Evolutionary conservation across 2,329 filamentous ascomycete species (phyloP).

Genomic region (Microsporum ferrugineum): DNA sequence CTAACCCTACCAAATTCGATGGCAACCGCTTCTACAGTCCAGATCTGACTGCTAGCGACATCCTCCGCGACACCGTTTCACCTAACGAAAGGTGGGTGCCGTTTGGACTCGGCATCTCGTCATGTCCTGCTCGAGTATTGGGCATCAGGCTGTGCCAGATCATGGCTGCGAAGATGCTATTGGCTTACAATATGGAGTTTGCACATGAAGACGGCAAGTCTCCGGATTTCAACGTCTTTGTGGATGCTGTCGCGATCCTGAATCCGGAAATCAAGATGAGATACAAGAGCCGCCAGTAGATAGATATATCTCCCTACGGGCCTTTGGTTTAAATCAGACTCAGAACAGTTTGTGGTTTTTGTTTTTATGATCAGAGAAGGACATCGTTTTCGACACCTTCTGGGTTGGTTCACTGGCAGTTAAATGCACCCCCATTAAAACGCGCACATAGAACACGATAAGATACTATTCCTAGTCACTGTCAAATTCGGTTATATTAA

Average conservation of each 20-base stretch:
- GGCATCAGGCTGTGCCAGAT: background rate
- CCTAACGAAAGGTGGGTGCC: background rate
- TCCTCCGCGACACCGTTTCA: background rate
- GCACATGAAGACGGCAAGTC: background rate
- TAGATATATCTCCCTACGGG: background rate
- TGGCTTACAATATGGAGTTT: background rate
- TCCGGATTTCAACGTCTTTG: background rate
- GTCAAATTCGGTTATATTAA: no score
- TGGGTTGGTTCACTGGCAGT: no score
- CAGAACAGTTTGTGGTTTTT: no score
- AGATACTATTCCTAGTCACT: no score
- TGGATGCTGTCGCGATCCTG: background rate
- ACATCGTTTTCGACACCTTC: no score
- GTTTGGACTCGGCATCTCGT: background rate
- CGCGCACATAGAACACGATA: no score
- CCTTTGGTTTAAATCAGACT: no score
- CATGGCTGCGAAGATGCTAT: background rate
- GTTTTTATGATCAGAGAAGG: no score
- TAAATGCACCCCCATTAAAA: no score
- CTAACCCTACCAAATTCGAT: background rate
- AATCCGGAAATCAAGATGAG: slow-evolving; percentile 1
- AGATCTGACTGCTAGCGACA: background rate
- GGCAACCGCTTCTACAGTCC: background rate
- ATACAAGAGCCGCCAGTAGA: background rate
- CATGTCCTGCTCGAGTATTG: background rate